A percentile compares a stretch with the other conserved stretches of the same genome.
Evolutionary conservation across 2,329 filamentous ascomycete species (phyloP).

Genomic region (Colletotrichum eleusines): DNA sequence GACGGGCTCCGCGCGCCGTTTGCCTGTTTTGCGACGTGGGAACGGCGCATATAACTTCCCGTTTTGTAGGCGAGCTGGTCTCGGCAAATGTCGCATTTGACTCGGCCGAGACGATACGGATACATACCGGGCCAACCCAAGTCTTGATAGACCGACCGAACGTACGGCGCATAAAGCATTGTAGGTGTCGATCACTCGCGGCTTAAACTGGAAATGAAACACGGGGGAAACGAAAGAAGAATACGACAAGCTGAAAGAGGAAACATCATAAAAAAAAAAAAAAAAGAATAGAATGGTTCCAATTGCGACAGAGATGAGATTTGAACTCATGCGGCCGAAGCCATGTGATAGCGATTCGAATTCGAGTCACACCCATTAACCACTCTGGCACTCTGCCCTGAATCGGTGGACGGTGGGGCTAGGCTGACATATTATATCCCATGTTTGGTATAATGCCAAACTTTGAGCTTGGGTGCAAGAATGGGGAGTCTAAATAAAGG

Average conservation of each 20-base stretch:
- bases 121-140: too few species aligned
- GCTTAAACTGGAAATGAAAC: not conserved
- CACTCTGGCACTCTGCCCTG: slow-evolving; percentile 36
- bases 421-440: accelerated
- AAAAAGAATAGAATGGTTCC: not conserved
- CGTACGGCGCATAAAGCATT: too few species aligned
- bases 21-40: not conserved
- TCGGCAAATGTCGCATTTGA: not conserved
- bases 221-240: not conserved
- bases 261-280: not conserved
- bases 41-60: slow-evolving; percentile 12
- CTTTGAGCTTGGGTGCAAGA: not conserved
- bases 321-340: slow-evolving; percentile 39
- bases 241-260: not conserved
- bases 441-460: too few species aligned
- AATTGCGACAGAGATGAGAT: slow-evolving; percentile 34
- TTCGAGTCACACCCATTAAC: slow-evolving; percentile 39
- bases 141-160: too few species aligned
- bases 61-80: not conserved
- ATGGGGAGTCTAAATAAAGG: not conserved
- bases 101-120: not conserved
- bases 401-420: accelerated
- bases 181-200: too few species aligned
- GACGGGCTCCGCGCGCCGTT: accelerated
- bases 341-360: slow-evolving; percentile 34